Percentiles rank a stretch among this genome's conserved stretches.
These are phyloP conservation scores for Trichoderma simmonsii DNA, from an alignment of 2,329 filamentous ascomycete genomes.

Conservation along the genomic window DNA sequence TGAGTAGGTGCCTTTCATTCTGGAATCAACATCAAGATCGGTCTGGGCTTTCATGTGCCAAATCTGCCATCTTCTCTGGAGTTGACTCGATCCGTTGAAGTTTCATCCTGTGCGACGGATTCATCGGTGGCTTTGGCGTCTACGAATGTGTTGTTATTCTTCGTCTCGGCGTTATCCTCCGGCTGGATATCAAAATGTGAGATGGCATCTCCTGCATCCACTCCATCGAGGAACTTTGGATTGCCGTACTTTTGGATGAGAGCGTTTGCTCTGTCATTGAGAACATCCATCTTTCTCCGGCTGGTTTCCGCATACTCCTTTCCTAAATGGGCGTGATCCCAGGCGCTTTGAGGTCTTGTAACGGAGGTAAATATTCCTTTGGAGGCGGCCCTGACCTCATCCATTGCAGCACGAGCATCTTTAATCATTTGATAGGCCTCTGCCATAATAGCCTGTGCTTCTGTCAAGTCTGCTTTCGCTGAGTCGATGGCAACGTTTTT, in stretches of 20 bases:
- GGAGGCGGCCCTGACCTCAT: not conserved
- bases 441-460: not conserved
- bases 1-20: not conserved
- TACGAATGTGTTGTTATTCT: accelerated
- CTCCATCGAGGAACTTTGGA: not conserved
- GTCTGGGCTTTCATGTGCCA: not conserved
- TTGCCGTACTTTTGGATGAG: not conserved
- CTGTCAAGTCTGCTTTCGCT: not conserved
- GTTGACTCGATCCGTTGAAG: too few relatives aligned
- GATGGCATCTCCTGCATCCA: not conserved
- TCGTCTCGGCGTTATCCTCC: not conserved
- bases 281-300: not conserved
- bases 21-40: not conserved
- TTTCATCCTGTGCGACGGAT: not conserved
- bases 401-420: not conserved
- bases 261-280: not conserved
- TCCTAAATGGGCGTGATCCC: not conserved
- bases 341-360: not conserved
- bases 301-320: not conserved
- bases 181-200: not conserved
- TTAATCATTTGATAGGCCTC: not conserved
- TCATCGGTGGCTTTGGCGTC: not conserved
- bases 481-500: not conserved
- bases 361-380: too few relatives aligned
- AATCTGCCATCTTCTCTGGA: not conserved